phyloP scores from a whole-genome alignment of 345 rosid genomes.

The Lepidium africanum region DNA sequence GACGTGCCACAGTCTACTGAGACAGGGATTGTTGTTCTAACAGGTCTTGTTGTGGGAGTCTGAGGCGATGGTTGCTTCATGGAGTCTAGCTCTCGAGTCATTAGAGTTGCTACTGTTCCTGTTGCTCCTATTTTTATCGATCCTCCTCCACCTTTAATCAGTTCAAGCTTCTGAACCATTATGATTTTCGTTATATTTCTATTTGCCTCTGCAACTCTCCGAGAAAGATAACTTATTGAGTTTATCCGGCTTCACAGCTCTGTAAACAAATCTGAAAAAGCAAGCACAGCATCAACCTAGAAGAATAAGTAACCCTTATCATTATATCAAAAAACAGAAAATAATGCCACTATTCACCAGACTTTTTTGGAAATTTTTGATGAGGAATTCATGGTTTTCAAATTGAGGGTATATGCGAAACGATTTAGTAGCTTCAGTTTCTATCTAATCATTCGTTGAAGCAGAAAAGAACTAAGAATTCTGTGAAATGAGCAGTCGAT shows the following conservation, averaged over 20 bases:
- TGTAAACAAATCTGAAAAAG: not conserved
- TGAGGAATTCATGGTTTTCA: not conserved
- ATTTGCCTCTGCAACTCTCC: not conserved
- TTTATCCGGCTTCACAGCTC: constrained; percentile 7
- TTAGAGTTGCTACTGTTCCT: constrained; percentile 72
- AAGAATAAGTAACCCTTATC: not conserved
- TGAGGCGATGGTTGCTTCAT: constrained; percentile 40
- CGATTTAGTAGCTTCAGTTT: not conserved
- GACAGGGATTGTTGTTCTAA: constrained; percentile 36
- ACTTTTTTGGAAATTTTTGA: not conserved
- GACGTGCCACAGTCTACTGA: constrained; percentile 44
- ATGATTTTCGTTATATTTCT: constrained; percentile 4
- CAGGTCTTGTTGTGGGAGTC: constrained; percentile 35
- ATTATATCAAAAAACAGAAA: not conserved
- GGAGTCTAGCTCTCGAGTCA: constrained; percentile 77
- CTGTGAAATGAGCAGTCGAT: not conserved
- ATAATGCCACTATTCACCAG: not conserved
- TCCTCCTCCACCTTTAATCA: constrained; percentile 78
- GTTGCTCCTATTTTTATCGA: constrained; percentile 78
- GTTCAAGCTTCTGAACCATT: constrained; percentile 80
- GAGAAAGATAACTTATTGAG: not conserved
- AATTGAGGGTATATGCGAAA: not conserved
- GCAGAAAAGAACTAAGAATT: not conserved
- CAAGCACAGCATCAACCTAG: not conserved
- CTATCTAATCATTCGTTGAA: not conserved